Evolutionary conservation across 208 protist species (phyloP).

Genomic region (Leptomonas seymouri): DNA sequence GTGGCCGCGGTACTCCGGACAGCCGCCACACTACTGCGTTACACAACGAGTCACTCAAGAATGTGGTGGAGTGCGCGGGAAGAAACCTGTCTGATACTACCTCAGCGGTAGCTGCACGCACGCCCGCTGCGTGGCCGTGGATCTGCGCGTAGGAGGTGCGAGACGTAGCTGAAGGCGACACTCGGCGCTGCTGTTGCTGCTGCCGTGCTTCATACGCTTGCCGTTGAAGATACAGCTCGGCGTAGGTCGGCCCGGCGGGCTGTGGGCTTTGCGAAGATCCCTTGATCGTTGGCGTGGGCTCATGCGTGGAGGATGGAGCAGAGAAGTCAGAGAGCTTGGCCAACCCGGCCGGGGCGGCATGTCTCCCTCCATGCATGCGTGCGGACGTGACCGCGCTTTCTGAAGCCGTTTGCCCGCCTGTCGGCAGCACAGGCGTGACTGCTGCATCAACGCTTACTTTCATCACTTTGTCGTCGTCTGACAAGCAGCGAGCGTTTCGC

Average conservation of each 20-base stretch:
- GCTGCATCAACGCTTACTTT: neutral
- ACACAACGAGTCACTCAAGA: neutral
- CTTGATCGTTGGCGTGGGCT: neutral
- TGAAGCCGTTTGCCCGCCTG: neutral
- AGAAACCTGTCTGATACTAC: neutral
- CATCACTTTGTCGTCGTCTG: neutral
- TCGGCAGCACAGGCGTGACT: neutral
- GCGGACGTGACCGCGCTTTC: neutral
- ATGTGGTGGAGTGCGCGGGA: neutral
- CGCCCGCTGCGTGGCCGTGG: neutral
- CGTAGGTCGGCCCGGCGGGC: slow-evolving; percentile 19
- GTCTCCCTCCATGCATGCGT: neutral
- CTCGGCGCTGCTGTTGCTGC: neutral
- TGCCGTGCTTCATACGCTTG: neutral
- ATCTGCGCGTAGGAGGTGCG: neutral
- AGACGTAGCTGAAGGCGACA: neutral
- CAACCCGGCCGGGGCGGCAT: slow-evolving; percentile 7
- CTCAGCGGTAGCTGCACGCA: neutral
- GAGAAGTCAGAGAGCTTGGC: neutral
- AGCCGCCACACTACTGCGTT: slow-evolving; percentile 31
- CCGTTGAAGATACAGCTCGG: slow-evolving; percentile 7
- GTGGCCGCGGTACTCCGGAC: slow-evolving; percentile 6
- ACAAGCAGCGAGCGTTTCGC: neutral
- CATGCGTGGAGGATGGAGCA: neutral
- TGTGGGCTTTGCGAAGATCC: neutral